phyloP scores from a whole-genome alignment of 2,329 filamentous ascomycete species.

The Bertia moriformis region DNA sequence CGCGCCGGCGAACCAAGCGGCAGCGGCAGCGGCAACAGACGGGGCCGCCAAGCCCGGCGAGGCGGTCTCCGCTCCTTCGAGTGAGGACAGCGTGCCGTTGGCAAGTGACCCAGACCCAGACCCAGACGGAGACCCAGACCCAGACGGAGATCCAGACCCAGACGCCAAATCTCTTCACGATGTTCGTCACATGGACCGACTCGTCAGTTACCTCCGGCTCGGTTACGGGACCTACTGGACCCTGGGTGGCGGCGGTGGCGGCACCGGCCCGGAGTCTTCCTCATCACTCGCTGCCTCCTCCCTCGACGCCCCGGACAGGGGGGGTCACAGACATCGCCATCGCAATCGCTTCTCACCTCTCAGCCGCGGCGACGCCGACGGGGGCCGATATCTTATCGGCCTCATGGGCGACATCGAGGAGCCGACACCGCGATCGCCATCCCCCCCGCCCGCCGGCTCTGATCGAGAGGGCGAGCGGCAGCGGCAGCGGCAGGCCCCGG shows the following conservation, averaged over 20 bases:
- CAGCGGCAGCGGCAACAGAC: too few species aligned
- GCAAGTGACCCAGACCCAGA: too few species aligned
- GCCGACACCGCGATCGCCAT: too few species aligned
- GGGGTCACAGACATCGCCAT: slow-evolving; percentile 10
- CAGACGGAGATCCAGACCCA: background rate
- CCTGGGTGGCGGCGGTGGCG: slow-evolving; percentile 21
- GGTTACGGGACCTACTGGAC: slow-evolving; percentile 57
- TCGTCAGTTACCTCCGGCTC: slow-evolving; percentile 51
- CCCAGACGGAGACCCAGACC: slow-evolving; percentile 3
- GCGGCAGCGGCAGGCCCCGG: slow-evolving; percentile 7
- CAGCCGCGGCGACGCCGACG: too few species aligned
- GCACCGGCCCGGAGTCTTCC: too few species aligned
- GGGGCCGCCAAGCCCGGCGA: too few species aligned
- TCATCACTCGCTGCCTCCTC: slow-evolving; percentile 11
- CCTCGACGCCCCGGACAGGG: slow-evolving; percentile 4
- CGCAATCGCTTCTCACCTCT: too few species aligned
- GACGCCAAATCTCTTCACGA: slow-evolving; percentile 7
- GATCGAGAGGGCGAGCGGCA: background rate
- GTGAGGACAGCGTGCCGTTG: too few species aligned
- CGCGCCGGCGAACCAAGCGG: slow-evolving; percentile 3
- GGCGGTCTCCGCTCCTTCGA: too few species aligned
- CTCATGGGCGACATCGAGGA: slow-evolving; percentile 50
- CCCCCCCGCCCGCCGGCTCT: too few species aligned
- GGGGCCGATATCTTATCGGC: slow-evolving; percentile 54
- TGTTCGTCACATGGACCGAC: slow-evolving; percentile 30